Evolutionary conservation across 179 eudicot genomes (phyloP).

Genomic region (Beta lomatogona): DNA sequence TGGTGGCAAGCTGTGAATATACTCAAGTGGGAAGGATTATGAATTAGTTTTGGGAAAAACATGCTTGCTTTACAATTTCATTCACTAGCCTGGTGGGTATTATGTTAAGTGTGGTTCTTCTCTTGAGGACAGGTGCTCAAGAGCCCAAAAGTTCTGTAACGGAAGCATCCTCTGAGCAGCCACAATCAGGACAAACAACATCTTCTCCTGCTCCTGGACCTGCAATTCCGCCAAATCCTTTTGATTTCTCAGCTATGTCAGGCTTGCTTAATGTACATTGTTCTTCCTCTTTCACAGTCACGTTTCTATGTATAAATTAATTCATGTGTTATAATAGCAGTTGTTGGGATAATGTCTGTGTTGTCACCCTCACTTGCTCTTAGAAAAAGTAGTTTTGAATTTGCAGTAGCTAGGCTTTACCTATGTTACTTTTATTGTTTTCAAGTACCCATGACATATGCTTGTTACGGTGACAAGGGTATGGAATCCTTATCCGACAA

Average conservation of each 20-base stretch:
- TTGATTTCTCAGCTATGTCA: slow-evolving; percentile 97
- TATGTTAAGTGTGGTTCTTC: slow-evolving; percentile 6
- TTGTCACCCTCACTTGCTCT: neutral
- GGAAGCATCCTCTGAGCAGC: slow-evolving; percentile 46
- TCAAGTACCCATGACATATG: too few relatives aligned
- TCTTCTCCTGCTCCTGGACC: slow-evolving; percentile 51
- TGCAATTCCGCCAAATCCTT: slow-evolving; percentile 70
- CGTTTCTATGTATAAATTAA: neutral
- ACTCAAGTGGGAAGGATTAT: neutral
- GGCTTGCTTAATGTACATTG: slow-evolving; percentile 80
- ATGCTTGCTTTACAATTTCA: neutral
- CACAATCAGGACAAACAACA: slow-evolving; percentile 52
- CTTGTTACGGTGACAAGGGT: too few relatives aligned
- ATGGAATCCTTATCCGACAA: too few relatives aligned
- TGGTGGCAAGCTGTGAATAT: neutral
- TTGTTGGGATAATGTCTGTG: neutral
- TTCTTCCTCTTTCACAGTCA: neutral
- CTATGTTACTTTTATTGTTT: neutral
- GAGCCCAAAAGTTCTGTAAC: slow-evolving; percentile 41
- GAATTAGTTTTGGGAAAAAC: neutral
- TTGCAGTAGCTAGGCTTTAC: neutral
- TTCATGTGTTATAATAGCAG: neutral
- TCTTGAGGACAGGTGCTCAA: slow-evolving; percentile 35
- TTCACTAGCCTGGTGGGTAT: slow-evolving; percentile 2
- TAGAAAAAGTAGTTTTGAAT: neutral